These are phyloP conservation scores for Pilobolus umbonatus DNA, from an alignment of 192 early-diverging fungal genomes.

Conservation along the genomic window DNA sequence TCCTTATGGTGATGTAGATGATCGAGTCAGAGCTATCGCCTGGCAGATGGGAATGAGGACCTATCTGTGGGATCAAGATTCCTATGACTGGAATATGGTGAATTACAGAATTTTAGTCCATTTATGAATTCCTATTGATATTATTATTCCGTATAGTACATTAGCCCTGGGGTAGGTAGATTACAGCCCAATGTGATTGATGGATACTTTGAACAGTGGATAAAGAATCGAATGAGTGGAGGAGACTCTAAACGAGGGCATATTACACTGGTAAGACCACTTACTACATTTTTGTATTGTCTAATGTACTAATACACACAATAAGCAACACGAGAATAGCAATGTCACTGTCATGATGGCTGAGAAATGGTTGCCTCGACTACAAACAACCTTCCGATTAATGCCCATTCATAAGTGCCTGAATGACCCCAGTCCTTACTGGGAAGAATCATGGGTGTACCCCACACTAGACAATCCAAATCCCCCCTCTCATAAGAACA, in stretches of 20 bases:
- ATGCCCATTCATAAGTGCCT: slow-evolving; percentile 30
- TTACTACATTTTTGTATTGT: no score
- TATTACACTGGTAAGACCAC: slow-evolving; percentile 23
- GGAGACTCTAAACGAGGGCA: slow-evolving; percentile 24
- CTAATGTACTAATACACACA: not conserved
- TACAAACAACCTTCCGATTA: slow-evolving; percentile 33
- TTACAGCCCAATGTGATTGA: slow-evolving; percentile 20
- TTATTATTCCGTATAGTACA: slow-evolving; percentile 9
- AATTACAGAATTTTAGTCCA: not conserved
- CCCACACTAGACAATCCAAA: slow-evolving; percentile 5
- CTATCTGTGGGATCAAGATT: slow-evolving; percentile 30
- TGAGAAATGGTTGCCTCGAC: slow-evolving; percentile 38
- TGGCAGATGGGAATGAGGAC: slow-evolving; percentile 45
- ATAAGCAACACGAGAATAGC: slow-evolving; percentile 38
- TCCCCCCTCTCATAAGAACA: no score
- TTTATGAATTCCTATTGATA: not conserved
- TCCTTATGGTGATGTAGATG: slow-evolving; percentile 54
- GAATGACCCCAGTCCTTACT: slow-evolving; percentile 38
- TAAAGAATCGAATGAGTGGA: slow-evolving; percentile 8
- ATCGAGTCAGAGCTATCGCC: slow-evolving; percentile 49
- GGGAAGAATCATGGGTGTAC: slow-evolving; percentile 32
- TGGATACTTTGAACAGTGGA: slow-evolving; percentile 32
- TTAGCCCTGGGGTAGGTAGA: slow-evolving; percentile 18
- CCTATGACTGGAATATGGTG: slow-evolving; percentile 33
- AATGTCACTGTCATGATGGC: slow-evolving; percentile 36